phyloP scores from a whole-genome alignment of 495 filamentous ascomycete genomes.

The Penicillium chermesinum region DNA sequence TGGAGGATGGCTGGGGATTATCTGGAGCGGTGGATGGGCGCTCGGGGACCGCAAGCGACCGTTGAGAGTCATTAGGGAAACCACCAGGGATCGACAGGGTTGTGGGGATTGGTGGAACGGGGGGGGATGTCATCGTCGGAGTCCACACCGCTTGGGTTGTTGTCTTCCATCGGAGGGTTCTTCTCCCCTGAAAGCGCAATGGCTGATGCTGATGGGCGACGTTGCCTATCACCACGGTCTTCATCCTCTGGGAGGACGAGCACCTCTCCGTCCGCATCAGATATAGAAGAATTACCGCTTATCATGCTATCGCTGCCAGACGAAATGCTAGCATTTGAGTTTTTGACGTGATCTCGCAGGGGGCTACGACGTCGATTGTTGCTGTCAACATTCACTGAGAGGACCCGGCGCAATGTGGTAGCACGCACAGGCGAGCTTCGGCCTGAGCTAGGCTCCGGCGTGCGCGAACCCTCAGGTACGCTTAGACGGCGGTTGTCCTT shows the following conservation, averaged over 20 bases:
- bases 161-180: slow-evolving; percentile 2
- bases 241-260: slow-evolving; percentile 26
- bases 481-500: slow-evolving; percentile 35
- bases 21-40: slow-evolving; percentile 35
- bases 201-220: slow-evolving; percentile 9
- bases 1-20: slow-evolving; percentile 17
- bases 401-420: slow-evolving; percentile 77
- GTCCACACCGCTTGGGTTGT: slow-evolving; percentile 6
- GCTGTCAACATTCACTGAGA: slow-evolving; percentile 47
- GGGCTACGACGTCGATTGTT: slow-evolving; percentile 36
- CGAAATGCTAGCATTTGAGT: slow-evolving; percentile 35
- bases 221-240: not conserved
- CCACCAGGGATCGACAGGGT: slow-evolving; percentile 35
- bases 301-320: slow-evolving; percentile 46
- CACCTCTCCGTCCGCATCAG: slow-evolving; percentile 33
- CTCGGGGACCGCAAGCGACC: slow-evolving; percentile 26
- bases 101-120: slow-evolving; percentile 40
- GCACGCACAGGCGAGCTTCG: slow-evolving; percentile 69
- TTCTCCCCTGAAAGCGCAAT: slow-evolving; percentile 12
- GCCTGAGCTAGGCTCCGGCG: slow-evolving; percentile 51
- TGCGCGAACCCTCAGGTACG: slow-evolving; percentile 44
- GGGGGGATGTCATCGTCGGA: slow-evolving; percentile 34
- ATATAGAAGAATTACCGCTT: slow-evolving; percentile 34
- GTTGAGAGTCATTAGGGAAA: slow-evolving; percentile 36
- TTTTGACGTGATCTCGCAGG: slow-evolving; percentile 32